Base-by-base conservation (phyloP, 345 rosid species). In the Alliaria petiolata region DNA sequence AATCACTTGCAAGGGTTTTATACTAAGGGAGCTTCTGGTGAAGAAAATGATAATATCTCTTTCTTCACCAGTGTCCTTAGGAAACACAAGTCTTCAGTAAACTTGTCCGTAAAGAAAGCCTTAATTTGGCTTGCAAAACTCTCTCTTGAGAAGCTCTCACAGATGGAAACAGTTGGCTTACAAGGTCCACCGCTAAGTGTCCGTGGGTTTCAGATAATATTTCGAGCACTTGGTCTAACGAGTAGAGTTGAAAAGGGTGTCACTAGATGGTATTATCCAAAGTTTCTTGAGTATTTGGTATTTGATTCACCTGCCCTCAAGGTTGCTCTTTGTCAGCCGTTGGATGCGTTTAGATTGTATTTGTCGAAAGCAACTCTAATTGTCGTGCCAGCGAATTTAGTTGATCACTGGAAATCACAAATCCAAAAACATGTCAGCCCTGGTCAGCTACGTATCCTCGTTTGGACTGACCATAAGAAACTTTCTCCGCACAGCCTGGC, bases 371-470 rank as follows among this genome's bases (percentile, higher is more conserved):
- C 96, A 67, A 91, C 97, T 68, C 76, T 95, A 61, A 75, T 95
- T 53, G 96, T 95, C 65, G 96, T 95, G 77, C 99, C 97, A 6
- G 68, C 91, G n/a, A 91, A 91, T 83, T 75, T 95, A 59, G 92
- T 95, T 72, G 88, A 91, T 61, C 97, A 95, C 60, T 95, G 99
- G 99, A 85, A 79, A 83, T 83, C 85, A 65, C 99, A 95, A 82
- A 91, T 95, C 58, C 67, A 84, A 52, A 88, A 78, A 78, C 97
- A 95, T 86, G 88, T 91, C 66, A 78, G 84, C 72, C 82, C 85
- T 62, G 88, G 82, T 56, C 97, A 89, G 80, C 70, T 95, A 77
- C 86, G 86, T 74, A 82, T 95, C 76, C 83, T 84, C 74, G 73
- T 87, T 67, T 88, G 96, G 95, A 85, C 85, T 46, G 91, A 85